These are phyloP conservation scores for Neospora caninum DNA, from an alignment of 169 alveolate species.

Conservation along the genomic window DNA sequence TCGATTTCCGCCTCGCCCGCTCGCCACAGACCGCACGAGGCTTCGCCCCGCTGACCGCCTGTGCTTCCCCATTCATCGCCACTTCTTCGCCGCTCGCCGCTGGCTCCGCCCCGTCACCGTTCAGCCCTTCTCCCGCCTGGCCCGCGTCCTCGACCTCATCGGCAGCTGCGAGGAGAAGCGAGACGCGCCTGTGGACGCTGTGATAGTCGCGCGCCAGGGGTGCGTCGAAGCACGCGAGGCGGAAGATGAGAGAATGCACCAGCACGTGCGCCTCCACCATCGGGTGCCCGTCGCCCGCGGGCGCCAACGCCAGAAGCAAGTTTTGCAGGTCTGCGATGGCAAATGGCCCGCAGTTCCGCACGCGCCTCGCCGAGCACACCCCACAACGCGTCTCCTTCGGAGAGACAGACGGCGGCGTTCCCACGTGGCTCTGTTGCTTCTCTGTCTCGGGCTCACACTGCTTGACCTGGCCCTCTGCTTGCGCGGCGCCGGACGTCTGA, in stretches of 20 bases:
- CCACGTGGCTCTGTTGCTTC: too few species aligned
- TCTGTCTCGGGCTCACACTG: neutral
- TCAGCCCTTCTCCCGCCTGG: neutral
- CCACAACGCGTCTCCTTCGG: neutral
- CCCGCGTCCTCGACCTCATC: neutral
- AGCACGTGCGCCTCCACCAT: constrained; percentile 1
- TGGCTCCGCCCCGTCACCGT: neutral
- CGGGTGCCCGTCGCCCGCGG: neutral
- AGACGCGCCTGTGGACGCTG: neutral
- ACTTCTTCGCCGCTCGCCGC: too few species aligned
- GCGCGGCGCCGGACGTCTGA: neutral
- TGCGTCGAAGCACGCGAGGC: neutral
- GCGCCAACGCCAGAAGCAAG: neutral
- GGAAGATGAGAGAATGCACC: neutral
- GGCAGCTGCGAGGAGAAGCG: neutral
- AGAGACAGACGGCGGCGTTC: too few species aligned
- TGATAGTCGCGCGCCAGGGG: constrained; percentile 33
- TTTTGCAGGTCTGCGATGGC: neutral
- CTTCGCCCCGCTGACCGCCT: too few species aligned
- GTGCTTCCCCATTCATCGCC: too few species aligned
- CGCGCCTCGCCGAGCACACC: neutral
- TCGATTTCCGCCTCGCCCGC: neutral
- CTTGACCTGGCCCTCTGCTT: neutral
- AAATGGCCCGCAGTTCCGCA: neutral
- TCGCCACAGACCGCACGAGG: too few species aligned